Evolutionary conservation across 2,329 filamentous ascomycete species (phyloP).

Genomic region (Chrysoporthe cubensis): DNA sequence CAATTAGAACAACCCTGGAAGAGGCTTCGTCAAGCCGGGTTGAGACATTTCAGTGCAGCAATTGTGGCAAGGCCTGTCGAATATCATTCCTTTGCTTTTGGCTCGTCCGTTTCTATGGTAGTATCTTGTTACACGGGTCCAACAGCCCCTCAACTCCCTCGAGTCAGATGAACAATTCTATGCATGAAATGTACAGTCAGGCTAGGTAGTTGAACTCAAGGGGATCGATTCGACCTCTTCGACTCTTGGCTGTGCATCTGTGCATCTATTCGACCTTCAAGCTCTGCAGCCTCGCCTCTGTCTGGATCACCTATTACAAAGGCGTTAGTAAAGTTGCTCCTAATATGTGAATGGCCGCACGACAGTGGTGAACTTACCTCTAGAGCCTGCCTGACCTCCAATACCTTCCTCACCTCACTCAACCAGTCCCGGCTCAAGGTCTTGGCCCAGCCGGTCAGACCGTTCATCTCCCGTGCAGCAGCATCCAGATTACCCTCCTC

Average conservation of each 20-base stretch:
- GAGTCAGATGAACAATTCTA: constrained; percentile 6
- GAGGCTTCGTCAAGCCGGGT: too few species aligned
- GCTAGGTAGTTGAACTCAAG: not conserved
- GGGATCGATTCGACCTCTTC: not conserved
- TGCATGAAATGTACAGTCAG: constrained; percentile 10
- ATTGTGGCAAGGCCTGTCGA: not conserved
- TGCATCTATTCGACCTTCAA: constrained; percentile 72
- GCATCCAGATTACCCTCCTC: constrained; percentile 93
- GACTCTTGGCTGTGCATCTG: constrained; percentile 18
- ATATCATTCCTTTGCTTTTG: constrained; percentile 12
- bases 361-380: constrained; percentile 68
- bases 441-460: constrained; percentile 90
- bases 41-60: not conserved
- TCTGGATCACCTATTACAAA: constrained; percentile 73
- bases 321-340: constrained; percentile 33
- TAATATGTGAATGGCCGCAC: not conserved
- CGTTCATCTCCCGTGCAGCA: constrained; percentile 94
- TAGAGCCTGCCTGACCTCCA: constrained; percentile 94
- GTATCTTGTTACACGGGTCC: constrained; percentile 26
- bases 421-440: constrained; percentile 94
- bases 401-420: constrained; percentile 82
- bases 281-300: constrained; percentile 87
- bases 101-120: constrained; percentile 23
- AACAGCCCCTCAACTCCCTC: constrained; percentile 4
- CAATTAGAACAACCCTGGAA: not conserved